Conservation (phyloP, 768 basidiomycete genomes). For the Termitomyces sp. region DNA sequence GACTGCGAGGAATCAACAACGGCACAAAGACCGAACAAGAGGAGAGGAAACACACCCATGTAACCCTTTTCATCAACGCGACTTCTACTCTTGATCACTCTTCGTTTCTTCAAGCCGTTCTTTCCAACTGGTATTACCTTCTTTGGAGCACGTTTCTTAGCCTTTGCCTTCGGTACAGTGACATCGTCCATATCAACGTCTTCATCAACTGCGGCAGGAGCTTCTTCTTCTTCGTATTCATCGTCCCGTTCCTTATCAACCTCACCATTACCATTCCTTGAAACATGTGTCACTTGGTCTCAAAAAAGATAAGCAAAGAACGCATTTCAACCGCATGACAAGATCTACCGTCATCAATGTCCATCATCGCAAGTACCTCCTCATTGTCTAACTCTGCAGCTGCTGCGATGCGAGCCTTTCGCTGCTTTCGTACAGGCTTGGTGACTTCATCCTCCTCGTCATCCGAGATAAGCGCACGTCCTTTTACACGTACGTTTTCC, state of each 20-base stretch:
- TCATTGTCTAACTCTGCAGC: conserved; percentile 35
- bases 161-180: conserved; percentile 23
- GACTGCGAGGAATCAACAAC: conserved; percentile 31
- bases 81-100: conserved; percentile 52
- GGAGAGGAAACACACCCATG: conserved; percentile 42
- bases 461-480: conserved; percentile 51
- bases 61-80: conserved; percentile 65
- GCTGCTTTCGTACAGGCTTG: conserved; percentile 27
- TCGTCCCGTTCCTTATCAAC: conserved; percentile 16
- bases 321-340: background rate
- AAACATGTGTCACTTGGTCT: conserved; percentile 27
- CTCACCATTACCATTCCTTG: conserved; percentile 14
- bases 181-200: conserved; percentile 35
- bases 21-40: background rate
- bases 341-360: conserved; percentile 62
- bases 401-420: conserved; percentile 18
- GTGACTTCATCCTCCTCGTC: conserved; percentile 48
- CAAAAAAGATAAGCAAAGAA: background rate
- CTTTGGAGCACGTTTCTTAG: conserved; percentile 42
- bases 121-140: conserved; percentile 65
- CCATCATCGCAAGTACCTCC: conserved; percentile 61
- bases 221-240: conserved; percentile 20
- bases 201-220: conserved; percentile 20
- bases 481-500: conserved; percentile 33
- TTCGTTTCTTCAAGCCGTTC: conserved; percentile 74